phyloP scores from a whole-genome alignment of 805 yeast species.

The Saturnispora saitoi region DNA sequence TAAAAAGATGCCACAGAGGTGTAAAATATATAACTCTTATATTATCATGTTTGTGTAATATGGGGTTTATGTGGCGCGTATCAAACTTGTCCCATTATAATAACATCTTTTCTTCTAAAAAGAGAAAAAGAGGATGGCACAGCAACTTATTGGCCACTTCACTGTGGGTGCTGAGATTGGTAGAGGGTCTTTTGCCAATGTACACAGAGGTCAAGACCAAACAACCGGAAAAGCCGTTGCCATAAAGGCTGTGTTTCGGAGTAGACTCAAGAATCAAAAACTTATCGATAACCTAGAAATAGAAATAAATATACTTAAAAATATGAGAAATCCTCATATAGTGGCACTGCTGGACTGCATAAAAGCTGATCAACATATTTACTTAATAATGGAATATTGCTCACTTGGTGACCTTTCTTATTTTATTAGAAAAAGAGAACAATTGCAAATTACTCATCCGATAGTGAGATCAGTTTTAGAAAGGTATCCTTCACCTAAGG shows the following conservation, averaged over 20 bases:
- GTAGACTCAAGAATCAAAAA: constrained; percentile 77
- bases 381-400: constrained; percentile 93
- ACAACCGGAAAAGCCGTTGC: constrained; percentile 62
- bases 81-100: constrained; percentile 6
- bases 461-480: constrained; percentile 65
- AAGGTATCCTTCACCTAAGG: constrained; percentile 73
- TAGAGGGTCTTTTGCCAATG: constrained; percentile 92
- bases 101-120: not conserved
- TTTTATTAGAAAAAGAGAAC: constrained; percentile 70
- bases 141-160: constrained; percentile 8
- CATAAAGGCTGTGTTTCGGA: constrained; percentile 76
- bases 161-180: constrained; percentile 57
- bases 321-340: constrained; percentile 86
- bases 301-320: constrained; percentile 82
- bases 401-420: constrained; percentile 89
- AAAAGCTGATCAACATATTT: constrained; percentile 68
- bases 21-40: not conserved
- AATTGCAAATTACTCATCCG: constrained; percentile 67
- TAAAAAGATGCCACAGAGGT: not conserved
- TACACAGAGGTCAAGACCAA: constrained; percentile 69
- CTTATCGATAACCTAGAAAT: constrained; percentile 84
- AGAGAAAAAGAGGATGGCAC: not conserved
- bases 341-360: constrained; percentile 80
- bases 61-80: constrained; percentile 1
- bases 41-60: not conserved